These are phyloP conservation scores for Colletotrichum tamarilloi DNA, from an alignment of 2,329 filamentous ascomycete genomes.

Conservation along the genomic window DNA sequence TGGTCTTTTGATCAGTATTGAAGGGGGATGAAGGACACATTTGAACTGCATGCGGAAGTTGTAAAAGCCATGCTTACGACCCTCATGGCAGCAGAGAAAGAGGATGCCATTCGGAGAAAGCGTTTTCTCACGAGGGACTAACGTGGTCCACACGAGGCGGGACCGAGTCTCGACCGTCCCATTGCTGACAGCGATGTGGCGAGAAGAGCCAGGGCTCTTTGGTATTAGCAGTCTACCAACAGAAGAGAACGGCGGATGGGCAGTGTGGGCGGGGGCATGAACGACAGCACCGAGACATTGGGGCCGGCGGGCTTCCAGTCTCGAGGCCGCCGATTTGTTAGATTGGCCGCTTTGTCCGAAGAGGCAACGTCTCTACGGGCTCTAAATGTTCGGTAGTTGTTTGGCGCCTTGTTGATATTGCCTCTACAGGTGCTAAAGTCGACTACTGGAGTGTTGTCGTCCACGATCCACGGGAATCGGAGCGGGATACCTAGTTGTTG, in stretches of 20 bases:
- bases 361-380: not conserved
- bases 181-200: not conserved
- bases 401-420: not conserved
- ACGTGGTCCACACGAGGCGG: conserved; percentile 14
- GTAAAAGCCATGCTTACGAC: not conserved
- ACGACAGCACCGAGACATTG: not conserved
- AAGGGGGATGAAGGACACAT: too few species aligned
- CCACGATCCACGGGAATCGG: not conserved
- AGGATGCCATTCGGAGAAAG: not conserved
- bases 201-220: not conserved
- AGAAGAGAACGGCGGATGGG: not conserved
- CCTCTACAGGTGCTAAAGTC: not conserved
- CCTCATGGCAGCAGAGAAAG: not conserved
- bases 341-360: not conserved
- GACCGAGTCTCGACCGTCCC: not conserved
- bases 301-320: not conserved
- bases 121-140: conserved; percentile 4
- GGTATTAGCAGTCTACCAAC: not conserved
- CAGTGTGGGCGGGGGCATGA: not conserved
- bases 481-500: not conserved
- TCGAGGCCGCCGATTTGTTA: not conserved
- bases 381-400: not conserved
- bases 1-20: not conserved
- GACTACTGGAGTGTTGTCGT: not conserved
- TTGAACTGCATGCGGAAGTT: conserved; percentile 3